These are phyloP conservation scores for Aspergillus glaucus DNA, from an alignment of 2,329 filamentous ascomycete species.

Conservation along the genomic window DNA sequence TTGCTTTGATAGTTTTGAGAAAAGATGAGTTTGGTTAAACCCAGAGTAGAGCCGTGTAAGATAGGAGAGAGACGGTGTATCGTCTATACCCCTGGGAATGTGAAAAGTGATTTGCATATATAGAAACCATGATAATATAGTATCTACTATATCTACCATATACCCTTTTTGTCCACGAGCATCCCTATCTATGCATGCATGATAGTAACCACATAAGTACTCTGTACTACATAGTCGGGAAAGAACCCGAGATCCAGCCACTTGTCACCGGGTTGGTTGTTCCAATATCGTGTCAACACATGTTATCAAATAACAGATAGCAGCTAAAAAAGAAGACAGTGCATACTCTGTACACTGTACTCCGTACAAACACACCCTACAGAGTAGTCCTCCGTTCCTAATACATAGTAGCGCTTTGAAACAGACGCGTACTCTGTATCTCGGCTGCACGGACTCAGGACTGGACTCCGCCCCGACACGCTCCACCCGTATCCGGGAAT, in stretches of 20 bases:
- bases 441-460: constrained; percentile 28
- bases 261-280: not conserved
- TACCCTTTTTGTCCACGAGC: not conserved
- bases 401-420: constrained; percentile 11
- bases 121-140: not conserved
- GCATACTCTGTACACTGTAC: too few species aligned
- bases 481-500: constrained; percentile 20
- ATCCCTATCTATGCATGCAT: not conserved
- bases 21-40: too few species aligned
- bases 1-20: too few species aligned
- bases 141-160: not conserved
- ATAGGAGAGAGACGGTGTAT: too few species aligned
- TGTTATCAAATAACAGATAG: not conserved
- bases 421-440: constrained; percentile 25
- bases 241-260: not conserved
- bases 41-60: too few species aligned
- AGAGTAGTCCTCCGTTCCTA: too few species aligned
- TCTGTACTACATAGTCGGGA: not conserved
- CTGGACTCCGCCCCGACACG: constrained; percentile 4
- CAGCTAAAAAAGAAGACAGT: not conserved
- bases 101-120: not conserved
- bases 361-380: not conserved
- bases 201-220: not conserved
- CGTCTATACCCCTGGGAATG: too few species aligned
- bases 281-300: not conserved